phyloP scores from a whole-genome alignment of 208 protist species.

The Leishmania martiniquensis region DNA sequence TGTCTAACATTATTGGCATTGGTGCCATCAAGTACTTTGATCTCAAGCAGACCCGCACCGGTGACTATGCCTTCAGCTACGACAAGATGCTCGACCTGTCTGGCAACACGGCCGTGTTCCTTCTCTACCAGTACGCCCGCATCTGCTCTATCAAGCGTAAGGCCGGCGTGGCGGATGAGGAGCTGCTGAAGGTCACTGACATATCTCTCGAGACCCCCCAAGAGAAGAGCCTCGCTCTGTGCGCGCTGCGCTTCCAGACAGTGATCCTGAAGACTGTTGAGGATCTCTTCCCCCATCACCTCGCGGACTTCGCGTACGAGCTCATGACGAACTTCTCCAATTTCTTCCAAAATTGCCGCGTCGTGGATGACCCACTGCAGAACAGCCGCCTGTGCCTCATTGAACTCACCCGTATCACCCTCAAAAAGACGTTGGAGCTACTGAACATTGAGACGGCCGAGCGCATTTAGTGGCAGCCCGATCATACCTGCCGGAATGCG shows the following conservation, averaged over 20 bases:
- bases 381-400: conserved; percentile 91
- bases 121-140: conserved; percentile 98
- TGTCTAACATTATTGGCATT: conserved; percentile 93
- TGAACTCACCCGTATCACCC: conserved; percentile 88
- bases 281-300: conserved; percentile 93
- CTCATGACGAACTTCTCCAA: conserved; percentile 93
- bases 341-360: conserved; percentile 95
- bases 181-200: conserved; percentile 52
- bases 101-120: conserved; percentile 97
- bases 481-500: not conserved
- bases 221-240: conserved; percentile 88
- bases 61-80: conserved; percentile 96
- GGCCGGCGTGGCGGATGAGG: conserved; percentile 70
- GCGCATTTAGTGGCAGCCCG: conserved; percentile 53
- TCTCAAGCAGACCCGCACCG: conserved; percentile 93
- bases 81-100: conserved; percentile 96
- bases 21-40: conserved; percentile 98
- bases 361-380: conserved; percentile 84
- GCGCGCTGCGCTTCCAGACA: conserved; percentile 87
- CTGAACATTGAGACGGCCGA: conserved; percentile 93
- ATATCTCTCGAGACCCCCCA: conserved; percentile 79
- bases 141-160: conserved; percentile 95
- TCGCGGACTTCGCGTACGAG: conserved; percentile 97
- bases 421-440: conserved; percentile 92
- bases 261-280: conserved; percentile 89